Base-by-base conservation (phyloP, 2,329 filamentous ascomycete genomes). In the Colletotrichum orbiculare region DNA sequence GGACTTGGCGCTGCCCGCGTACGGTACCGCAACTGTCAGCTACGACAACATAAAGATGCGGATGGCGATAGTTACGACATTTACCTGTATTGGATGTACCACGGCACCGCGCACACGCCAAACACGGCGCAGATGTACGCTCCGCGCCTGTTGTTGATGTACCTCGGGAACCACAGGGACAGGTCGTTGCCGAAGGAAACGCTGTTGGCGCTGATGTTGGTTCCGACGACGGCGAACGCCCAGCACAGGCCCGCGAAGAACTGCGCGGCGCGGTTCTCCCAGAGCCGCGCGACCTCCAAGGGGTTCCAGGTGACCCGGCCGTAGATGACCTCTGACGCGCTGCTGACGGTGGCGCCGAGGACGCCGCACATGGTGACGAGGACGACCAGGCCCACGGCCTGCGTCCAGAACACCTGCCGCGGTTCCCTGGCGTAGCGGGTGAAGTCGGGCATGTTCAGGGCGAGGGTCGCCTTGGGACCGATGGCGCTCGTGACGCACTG, bases 261-360 rank as follows among this genome's bases (percentile, higher is more conserved):
- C 13, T 71, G 71, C 8, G 73, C 75, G 6, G 74, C 73, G 8
- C 75, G 69, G 61, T 39, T 71, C 2, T 65, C 47, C 73, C 74
- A 77, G 8, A 69, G 54, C 15, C 53, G 61, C 2, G 72, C 69
- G 17, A 77, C 68, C 39, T 71, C 69, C 8, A 75, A 38, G 2
- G 74, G 74, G 62, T 72, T 71, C 74, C 75, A 77, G 9, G 71
- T 65, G 5, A 64, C 60, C 52, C 66, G 47, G 12, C 69, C 71
- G 46, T 73, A 75, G 25, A 73, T 46, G 4, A 67, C 67, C 15
- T 68, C 64, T 9, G 64, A 57, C 1, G 80, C 80, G 68, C 82
- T 83, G 50, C 76, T 73, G 2, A 74, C 68, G 6, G 77, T 74
- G n/a, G 85, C 83, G 47, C 82, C 74, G 34, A 17, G 15, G 15